A percentile compares a stretch with the other conserved stretches of the same genome.
Conservation (phyloP, 148 eudicot species). For the Camellia japonica region DNA sequence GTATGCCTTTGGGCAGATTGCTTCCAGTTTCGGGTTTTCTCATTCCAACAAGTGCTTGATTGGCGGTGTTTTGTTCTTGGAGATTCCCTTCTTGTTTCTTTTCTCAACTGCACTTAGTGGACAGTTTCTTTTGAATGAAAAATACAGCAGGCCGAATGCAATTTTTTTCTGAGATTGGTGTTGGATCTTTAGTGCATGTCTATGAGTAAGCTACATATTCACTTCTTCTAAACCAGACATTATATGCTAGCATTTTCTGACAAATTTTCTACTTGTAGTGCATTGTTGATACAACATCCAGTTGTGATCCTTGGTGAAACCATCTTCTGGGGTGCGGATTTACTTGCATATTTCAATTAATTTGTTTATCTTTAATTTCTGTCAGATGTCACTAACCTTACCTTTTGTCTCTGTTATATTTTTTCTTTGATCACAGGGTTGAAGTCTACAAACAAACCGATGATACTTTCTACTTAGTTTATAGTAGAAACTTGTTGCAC, state of each 20-base stretch:
- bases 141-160: slow-evolving; percentile 62
- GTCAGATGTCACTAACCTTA: slow-evolving; percentile 1
- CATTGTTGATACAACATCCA: slow-evolving; percentile 42
- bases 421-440: slow-evolving; percentile 42
- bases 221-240: background rate
- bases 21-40: slow-evolving; percentile 45
- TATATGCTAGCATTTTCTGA: background rate
- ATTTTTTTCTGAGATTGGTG: slow-evolving; percentile 49
- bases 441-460: slow-evolving; percentile 31
- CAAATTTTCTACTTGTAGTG: slow-evolving; percentile 26
- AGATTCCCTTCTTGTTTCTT: slow-evolving; percentile 57
- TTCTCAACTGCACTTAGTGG: slow-evolving; percentile 68
- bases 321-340: slow-evolving; percentile 36
- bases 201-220: slow-evolving; percentile 49
- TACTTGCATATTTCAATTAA: background rate
- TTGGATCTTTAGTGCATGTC: slow-evolving; percentile 57
- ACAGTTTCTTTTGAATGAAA: slow-evolving; percentile 37
- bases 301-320: slow-evolving; percentile 41
- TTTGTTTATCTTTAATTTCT: background rate
- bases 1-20: slow-evolving; percentile 59
- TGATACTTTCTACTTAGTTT: slow-evolving; percentile 35
- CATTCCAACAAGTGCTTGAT: slow-evolving; percentile 71
- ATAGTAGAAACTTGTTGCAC: slow-evolving; percentile 41
- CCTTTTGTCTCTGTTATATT: background rate
- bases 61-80: slow-evolving; percentile 86